These are phyloP conservation scores for Tolypocladium paradoxum DNA, from an alignment of 2,329 filamentous ascomycete species.

Conservation along the genomic window DNA sequence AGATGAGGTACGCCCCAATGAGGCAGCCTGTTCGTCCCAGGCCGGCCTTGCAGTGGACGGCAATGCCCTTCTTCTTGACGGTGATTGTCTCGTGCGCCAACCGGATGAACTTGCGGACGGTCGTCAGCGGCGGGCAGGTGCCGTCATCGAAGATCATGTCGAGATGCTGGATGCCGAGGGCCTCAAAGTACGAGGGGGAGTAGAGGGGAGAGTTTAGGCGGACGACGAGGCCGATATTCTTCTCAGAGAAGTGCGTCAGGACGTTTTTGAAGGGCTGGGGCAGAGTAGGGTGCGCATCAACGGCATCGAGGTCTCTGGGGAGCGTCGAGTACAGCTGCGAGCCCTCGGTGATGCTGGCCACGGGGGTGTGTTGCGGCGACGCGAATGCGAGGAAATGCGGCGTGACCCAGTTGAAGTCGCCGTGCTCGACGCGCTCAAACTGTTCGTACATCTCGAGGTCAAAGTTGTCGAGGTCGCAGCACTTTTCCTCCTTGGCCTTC, in stretches of 20 bases:
- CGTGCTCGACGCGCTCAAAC: constrained; percentile 92
- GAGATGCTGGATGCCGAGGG: constrained; percentile 85
- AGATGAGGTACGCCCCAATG: constrained; percentile 96
- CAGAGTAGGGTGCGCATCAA: constrained; percentile 59
- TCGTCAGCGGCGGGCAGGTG: constrained; percentile 78
- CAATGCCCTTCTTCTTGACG: constrained; percentile 81
- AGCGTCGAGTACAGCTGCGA: constrained; percentile 65
- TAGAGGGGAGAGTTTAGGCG: constrained; percentile 93
- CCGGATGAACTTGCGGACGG: constrained; percentile 92
- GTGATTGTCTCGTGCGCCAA: constrained; percentile 92
- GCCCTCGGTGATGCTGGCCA: constrained; percentile 58
- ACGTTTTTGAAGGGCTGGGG: constrained; percentile 94
- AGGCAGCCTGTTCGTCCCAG: constrained; percentile 90
- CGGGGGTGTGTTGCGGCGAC: constrained; percentile 76
- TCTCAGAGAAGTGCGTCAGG: constrained; percentile 73
- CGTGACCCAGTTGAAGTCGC: constrained; percentile 99
- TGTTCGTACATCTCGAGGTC: constrained; percentile 95
- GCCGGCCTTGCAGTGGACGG: constrained; percentile 97
- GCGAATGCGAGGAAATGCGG: constrained; percentile 93
- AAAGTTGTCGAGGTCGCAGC: constrained; percentile 87
- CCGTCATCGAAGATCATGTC: constrained; percentile 99
- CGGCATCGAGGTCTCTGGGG: constrained; percentile 63
- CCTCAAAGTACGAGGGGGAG: constrained; percentile 93
- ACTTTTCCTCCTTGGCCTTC: constrained; percentile 94
- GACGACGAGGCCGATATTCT: constrained; percentile 87